Percentiles rank a stretch among this genome's conserved stretches.
These are phyloP conservation scores for Rhodamnia rubescens DNA, from an alignment of 345 rosid genomes.

Conservation along the genomic window DNA sequence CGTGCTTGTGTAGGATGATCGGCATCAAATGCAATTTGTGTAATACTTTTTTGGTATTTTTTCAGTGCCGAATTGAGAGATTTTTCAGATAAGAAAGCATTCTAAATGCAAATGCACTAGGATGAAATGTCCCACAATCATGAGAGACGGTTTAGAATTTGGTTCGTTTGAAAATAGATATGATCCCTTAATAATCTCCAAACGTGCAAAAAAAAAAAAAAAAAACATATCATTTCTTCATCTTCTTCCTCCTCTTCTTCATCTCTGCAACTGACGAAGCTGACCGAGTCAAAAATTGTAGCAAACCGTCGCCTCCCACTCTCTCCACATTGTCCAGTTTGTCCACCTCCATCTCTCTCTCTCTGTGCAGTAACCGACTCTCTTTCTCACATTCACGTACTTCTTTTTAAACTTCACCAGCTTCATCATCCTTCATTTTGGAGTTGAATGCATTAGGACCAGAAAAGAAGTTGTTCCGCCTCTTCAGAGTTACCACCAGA, in stretches of 20 bases:
- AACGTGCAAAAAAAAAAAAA: not conserved
- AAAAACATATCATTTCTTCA: not conserved
- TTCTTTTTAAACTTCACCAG: not conserved
- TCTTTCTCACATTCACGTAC: not conserved
- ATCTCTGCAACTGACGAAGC: not conserved
- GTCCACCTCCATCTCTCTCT: conserved; percentile 2
- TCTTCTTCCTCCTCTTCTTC: not conserved
- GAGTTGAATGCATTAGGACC: not conserved
- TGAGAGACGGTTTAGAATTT: not conserved
- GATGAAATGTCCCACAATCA: not conserved
- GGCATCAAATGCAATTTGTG: no score
- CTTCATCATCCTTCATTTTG: not conserved
- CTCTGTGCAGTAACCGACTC: not conserved
- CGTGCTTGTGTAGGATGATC: rapidly evolving
- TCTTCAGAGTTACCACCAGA: not conserved
- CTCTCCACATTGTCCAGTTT: conserved; percentile 3
- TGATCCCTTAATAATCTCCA: not conserved
- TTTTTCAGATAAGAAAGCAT: not conserved
- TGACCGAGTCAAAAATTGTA: conserved; percentile 1
- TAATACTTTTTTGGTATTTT: no score
- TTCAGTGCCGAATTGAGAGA: not conserved
- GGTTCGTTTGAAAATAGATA: not conserved
- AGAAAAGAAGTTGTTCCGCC: not conserved
- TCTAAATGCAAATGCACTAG: not conserved
- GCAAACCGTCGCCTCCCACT: conserved; percentile 12